Percentiles rank a stretch among this genome's conserved stretches.
Evolutionary conservation across 306 rosid species (phyloP).

Genomic region (Casuarina glauca): DNA sequence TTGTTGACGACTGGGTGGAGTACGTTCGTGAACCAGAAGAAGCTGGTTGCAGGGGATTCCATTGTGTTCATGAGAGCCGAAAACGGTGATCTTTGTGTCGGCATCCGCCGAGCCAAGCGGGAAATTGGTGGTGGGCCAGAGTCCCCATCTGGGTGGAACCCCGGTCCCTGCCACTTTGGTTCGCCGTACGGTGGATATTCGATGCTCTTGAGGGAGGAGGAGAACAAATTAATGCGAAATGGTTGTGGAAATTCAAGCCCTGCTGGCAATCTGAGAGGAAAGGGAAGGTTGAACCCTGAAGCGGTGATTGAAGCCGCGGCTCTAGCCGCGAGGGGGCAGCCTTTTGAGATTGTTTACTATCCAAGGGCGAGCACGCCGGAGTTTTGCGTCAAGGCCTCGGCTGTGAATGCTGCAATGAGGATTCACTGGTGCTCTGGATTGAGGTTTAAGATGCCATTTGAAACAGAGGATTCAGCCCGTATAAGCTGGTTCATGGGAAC

Average conservation of each 20-base stretch:
- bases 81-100: slow-evolving; percentile 76
- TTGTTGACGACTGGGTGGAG: slow-evolving; percentile 97
- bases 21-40: slow-evolving; percentile 91
- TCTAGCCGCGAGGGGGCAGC: slow-evolving; percentile 60
- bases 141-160: slow-evolving; percentile 60
- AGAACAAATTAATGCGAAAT: slow-evolving; percentile 46
- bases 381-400: slow-evolving; percentile 71
- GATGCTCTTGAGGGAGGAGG: slow-evolving; percentile 61
- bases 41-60: slow-evolving; percentile 94
- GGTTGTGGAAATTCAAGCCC: slow-evolving; percentile 47
- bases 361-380: slow-evolving; percentile 89
- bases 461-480: slow-evolving; percentile 93
- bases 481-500: slow-evolving; percentile 99
- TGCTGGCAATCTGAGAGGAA: slow-evolving; percentile 34
- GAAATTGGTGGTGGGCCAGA: slow-evolving; percentile 53
- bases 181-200: slow-evolving; percentile 60
- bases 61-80: slow-evolving; percentile 82
- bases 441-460: slow-evolving; percentile 99
- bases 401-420: slow-evolving; percentile 77
- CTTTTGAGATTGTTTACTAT: slow-evolving; percentile 76
- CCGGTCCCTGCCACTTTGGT: slow-evolving; percentile 35
- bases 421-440: slow-evolving; percentile 85
- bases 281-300: slow-evolving; percentile 61
- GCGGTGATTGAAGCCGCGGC: slow-evolving; percentile 68
- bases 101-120: slow-evolving; percentile 82